Base-by-base conservation (phyloP, 2,329 filamentous ascomycete genomes). In the Cladosporium sp. region DNA sequence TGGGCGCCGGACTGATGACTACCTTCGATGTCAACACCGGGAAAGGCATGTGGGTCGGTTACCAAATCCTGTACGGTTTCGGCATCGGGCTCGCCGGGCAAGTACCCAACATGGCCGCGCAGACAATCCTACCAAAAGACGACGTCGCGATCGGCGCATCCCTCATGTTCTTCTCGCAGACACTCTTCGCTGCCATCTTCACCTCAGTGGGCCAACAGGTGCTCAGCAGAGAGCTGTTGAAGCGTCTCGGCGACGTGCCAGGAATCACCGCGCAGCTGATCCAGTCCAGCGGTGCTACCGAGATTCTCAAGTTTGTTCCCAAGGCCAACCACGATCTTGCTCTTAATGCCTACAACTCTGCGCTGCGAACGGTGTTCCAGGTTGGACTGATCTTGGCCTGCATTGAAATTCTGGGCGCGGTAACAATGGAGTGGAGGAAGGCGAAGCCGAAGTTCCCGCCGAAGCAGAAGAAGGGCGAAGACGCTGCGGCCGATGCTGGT, bases 1-100 rank as follows among this genome's bases (percentile, higher is more conserved):
- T 83, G 46, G 81, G 81, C 21, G 78, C 80, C 14, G 82, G 81
- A 18, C 76, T 84, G 16, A 73, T 83, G 13, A 71, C 79, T 4
- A 82, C 81, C 4, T 78, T 82, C 59, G 71, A 76, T 21, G 71
- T 74, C 21, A 70, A 79, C 68, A 79, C 78, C 11, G 14, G 14
- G 0, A 30, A n/a, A 16, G 39, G 25, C 14, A 72, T 76, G 62
- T 79, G 77, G 77, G 78, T 79, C 49, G 76, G 76, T 34, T 79
- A 76, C 65, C 77, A 77, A 51, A 66, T 76, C 58, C 32, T 77
- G 32, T 72, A 73, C 54, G 76, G 76, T 30, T 72, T 77, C 0
- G 82, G 81, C 32, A 75, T 82, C 10, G 58, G 49, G n/a, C 26
- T 53, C 7, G 49, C 49, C 14, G 25, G 25, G 6, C 49, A 53